Base-by-base conservation (phyloP, 371 early-diverging fungal species). In the Mucor sp. region DNA sequence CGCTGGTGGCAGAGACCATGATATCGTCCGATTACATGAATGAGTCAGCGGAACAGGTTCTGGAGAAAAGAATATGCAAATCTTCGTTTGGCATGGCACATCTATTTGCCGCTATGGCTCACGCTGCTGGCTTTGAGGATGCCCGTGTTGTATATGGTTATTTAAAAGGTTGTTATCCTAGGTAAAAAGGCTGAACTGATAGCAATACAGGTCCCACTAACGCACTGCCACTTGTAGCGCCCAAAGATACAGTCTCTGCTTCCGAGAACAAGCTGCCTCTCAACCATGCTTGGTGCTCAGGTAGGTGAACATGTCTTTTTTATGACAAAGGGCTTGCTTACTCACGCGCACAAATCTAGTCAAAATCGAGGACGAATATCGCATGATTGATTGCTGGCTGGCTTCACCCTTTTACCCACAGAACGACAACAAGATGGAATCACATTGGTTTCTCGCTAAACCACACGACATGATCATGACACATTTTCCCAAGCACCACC, bases 241-340 rank as follows among this genome's bases (percentile, higher is more conserved):
- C 77, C 21, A 74, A 76, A 53, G 84, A 83, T 67, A 71, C 79
- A 9, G 58, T 63, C 0, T 65, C 75, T 50, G 72, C 8, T 30
- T 21, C 15, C 37, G 57, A 23, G 71, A 81, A 32, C 72, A 80
- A 25, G 7, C 67, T 80, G 8, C 68, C 72, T 1, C 67, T 78
- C 0, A 88, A 87, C 48, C 89, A 89, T 73, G 89, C 84, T 21
- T 89, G 89, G 89, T 85, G 84, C 65, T 75, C 84, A 25, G 79
- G 83, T 83, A 74, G n/a, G 14, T 27, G n/a, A 11, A 1, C 27
- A 53, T 3, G 8, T 11, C 3, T 12, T 4, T 25, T 53, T 23
- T 4, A 25, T 11, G 23, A 23, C n/a, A 8, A 33, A 39, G 0
- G 17, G 43, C 25, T 9, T 21, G 4, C 27, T n/a, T 41, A 48